phyloP scores from a whole-genome alignment of 768 basidiomycete species.

The Tulasnella sp. region DNA sequence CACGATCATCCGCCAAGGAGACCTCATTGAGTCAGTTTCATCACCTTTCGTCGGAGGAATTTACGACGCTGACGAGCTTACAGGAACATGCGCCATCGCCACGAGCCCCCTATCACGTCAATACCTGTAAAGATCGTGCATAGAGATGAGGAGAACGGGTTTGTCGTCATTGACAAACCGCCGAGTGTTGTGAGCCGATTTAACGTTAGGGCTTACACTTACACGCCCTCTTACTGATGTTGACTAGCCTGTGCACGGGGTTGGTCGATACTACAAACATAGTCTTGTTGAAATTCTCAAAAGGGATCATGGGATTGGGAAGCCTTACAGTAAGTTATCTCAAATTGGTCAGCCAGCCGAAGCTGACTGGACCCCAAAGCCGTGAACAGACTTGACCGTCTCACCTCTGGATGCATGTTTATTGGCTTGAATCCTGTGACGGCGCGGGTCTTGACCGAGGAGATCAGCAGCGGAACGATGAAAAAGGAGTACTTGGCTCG shows the following conservation, averaged over 20 bases:
- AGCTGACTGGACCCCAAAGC: constrained; percentile 36
- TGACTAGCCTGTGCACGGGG: constrained; percentile 75
- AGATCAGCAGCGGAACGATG: constrained; percentile 73
- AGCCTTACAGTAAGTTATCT: constrained; percentile 62
- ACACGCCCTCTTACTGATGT: not conserved
- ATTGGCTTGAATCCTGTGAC: constrained; percentile 61
- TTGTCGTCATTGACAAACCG: constrained; percentile 92
- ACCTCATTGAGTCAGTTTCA: constrained; percentile 69
- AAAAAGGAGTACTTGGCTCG: constrained; percentile 90
- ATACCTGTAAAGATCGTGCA: constrained; percentile 69
- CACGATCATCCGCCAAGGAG: constrained; percentile 72
- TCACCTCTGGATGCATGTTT: constrained; percentile 95
- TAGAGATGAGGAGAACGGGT: constrained; percentile 65
- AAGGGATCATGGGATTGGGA: constrained; percentile 68
- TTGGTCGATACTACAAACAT: constrained; percentile 82
- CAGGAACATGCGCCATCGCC: constrained; percentile 90
- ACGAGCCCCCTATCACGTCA: constrained; percentile 89
- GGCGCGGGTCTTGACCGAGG: constrained; percentile 58
- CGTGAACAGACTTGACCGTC: constrained; percentile 84
- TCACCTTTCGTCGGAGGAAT: no score
- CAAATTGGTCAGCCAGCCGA: not conserved
- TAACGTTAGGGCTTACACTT: not conserved
- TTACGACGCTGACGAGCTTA: not conserved
- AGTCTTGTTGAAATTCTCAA: constrained; percentile 80
- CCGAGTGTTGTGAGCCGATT: constrained; percentile 91